Evolutionary conservation across 2,329 filamentous ascomycete species (phyloP), one percentile per base, ranked within the genome.

Genomic region (Botrytis deweyae): DNA sequence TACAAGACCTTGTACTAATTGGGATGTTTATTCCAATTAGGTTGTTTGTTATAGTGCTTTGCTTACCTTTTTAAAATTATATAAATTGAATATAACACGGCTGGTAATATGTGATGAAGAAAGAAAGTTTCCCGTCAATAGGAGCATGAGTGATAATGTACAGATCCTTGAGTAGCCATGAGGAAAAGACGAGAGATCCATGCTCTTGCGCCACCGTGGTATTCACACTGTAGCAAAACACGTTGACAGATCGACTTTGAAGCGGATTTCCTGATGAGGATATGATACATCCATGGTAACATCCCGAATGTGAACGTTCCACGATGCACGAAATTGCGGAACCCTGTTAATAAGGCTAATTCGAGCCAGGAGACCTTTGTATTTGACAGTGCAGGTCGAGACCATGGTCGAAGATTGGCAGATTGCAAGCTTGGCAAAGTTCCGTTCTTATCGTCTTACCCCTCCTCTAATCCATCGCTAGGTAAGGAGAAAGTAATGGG

Each of bases 241-340:
- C 33, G 64, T 69, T 73, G 52, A 69, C 25, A 62, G 55, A 61
- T 61, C 52, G 66, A 69, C 18, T 72, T 40, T 72, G 52, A 10
- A 49, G 36, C 49, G 36, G 63, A 69, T 49, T 25, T 73, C 64
- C 52, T 49, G 44, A 73, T 52, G 52, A 38, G 64, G 64, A 69
- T 69, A 38, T 69, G 71, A 69, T 33, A 68, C 49, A 40, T 29
- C 18, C 55, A 69, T 73, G 42, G 71, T 63, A 69, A 42, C 55
- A 73, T 73, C 71, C 71, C 71, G 71, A 73, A 63, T 69, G 55
- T 69, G 64, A 69, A 69, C 52, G 64, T 73, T 69, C 71, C 64
- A 73, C 71, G 40, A 73, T 73, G 71, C 71, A 73, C 71, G 71
- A 69, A 73, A 49, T 73, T 61, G 63, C 22, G 52, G 64, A 40